Conservation (phyloP, 2,329 filamentous ascomycete species). For the Aulographum hederae region DNA sequence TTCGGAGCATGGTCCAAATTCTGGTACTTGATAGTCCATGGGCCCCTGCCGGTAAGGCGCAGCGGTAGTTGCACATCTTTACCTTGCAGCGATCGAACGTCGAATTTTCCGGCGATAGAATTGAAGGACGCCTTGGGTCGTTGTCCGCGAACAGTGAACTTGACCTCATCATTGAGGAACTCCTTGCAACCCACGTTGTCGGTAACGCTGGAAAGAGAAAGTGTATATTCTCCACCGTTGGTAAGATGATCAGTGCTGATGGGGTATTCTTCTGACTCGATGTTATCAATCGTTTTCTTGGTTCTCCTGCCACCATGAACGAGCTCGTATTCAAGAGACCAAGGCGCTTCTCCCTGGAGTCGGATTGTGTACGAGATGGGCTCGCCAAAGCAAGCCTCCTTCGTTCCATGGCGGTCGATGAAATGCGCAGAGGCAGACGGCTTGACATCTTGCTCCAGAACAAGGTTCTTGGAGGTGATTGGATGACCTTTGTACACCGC, state of each 20-base stretch:
- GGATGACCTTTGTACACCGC: conserved; percentile 48
- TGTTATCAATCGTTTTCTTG: conserved; percentile 44
- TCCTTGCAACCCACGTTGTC: conserved; percentile 78
- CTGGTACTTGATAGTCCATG: conserved; percentile 47
- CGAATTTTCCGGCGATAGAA: conserved; percentile 61
- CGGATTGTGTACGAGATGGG: conserved; percentile 55
- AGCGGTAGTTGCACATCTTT: conserved; percentile 59
- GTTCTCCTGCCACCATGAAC: conserved; percentile 75
- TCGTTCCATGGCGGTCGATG: conserved; percentile 33
- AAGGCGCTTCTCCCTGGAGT: conserved; percentile 70
- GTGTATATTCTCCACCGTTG: conserved; percentile 76
- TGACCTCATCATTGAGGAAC: conserved; percentile 66
- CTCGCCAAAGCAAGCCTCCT: conserved; percentile 70
- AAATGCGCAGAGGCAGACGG: conserved; percentile 67
- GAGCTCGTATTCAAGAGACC: conserved; percentile 80
- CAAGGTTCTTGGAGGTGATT: conserved; percentile 35
- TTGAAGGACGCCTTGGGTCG: conserved; percentile 77
- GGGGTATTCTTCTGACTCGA: conserved; percentile 43
- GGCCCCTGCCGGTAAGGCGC: conserved; percentile 66
- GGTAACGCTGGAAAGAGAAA: conserved; percentile 71
- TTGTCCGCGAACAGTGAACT: conserved; percentile 74
- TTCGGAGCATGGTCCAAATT: background rate
- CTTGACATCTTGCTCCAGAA: conserved; percentile 78
- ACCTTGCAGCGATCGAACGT: conserved; percentile 58
- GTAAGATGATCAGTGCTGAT: conserved; percentile 59